Base-by-base conservation (phyloP, 2,329 filamentous ascomycete species). In the Cladophialophora psammophila region DNA sequence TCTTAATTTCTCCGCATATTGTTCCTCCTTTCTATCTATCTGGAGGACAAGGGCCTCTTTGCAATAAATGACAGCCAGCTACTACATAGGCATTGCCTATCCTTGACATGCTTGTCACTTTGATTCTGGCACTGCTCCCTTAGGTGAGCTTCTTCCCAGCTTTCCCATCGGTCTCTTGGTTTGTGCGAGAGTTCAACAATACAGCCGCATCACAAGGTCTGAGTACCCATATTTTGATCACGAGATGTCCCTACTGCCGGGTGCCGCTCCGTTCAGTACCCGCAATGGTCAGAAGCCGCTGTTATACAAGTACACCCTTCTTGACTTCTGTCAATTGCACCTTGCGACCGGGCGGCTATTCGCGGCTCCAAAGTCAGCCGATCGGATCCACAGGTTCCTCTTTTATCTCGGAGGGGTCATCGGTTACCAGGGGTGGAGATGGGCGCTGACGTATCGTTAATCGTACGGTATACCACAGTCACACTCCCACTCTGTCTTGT, bases 391-490 rank as follows among this genome's bases (percentile, higher is more conserved):
- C 45, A 9, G 10, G 45, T 50, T 50, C 35, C 13, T 63, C 53
- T 63, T 63, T 58, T 63, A 63, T 63, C 61, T 56, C 59, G 13
- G 31, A 12, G 45, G 18, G 45, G 26, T 26, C 26, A 26, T 26
- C 2, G 26, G 26, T 26, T 26, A 26, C 26, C 26, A 26, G 26
- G 26, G 26, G 59, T 50, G 59, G 59, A 50, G 59, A 61, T 61
- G 48, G 36, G 45, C 59, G 59, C 59, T 61, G 59, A 61, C 59
- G 59, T 61, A 61, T 48, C 42, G 42, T n/a, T n/a, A 34, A 3
- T 34, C 10, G n/a, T 18, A 12, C 12, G 26, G 10, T 35, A 45
- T 26, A 34, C 34, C 36, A 36, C 35, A 7, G 9, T 1, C 26
- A 26, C 53, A 12, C n/a, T 55, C 9, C 15, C 53, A 55, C 15